Conservation (phyloP, 1,139 yeast species). For the Ogataea hybrid region DNA sequence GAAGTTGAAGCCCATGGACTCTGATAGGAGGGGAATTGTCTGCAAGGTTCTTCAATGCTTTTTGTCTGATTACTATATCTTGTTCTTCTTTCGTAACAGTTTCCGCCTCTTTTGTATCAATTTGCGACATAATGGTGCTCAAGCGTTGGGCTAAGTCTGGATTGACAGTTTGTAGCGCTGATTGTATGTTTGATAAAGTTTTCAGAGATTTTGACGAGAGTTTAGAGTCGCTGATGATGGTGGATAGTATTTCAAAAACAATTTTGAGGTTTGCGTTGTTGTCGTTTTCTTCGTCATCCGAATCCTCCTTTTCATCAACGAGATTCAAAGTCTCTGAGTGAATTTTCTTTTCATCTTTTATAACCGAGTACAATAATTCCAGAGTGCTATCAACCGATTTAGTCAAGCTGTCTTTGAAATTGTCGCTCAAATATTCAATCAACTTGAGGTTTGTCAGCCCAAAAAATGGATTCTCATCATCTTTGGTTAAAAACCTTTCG, state of each 20-base stretch:
- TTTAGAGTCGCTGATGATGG: not conserved
- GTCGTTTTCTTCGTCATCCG: conserved; percentile 38
- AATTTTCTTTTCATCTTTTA: conserved; percentile 23
- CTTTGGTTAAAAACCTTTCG: conserved; percentile 23
- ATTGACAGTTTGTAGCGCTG: conserved; percentile 6
- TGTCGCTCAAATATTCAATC: conserved; percentile 59
- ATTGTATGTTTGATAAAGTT: conserved; percentile 11
- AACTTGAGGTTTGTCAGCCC: conserved; percentile 61
- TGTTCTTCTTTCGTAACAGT: conserved; percentile 17
- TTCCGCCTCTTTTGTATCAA: not conserved
- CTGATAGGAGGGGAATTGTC: conserved; percentile 83
- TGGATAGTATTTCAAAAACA: conserved; percentile 50
- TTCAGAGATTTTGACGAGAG: conserved; percentile 10
- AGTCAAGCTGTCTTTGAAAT: conserved; percentile 59
- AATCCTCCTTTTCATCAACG: conserved; percentile 37
- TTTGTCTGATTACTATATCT: conserved; percentile 38
- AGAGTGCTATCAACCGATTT: conserved; percentile 62
- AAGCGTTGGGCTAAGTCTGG: not conserved
- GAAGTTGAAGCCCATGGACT: conserved; percentile 76
- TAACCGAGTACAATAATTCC: conserved; percentile 50
- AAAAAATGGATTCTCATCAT: conserved; percentile 49
- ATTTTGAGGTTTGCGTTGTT: conserved; percentile 23
- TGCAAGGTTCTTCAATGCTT: conserved; percentile 65
- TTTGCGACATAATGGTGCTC: conserved; percentile 20
- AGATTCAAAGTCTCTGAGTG: not conserved